phyloP scores from a whole-genome alignment of 371 early-diverging fungal species.

The Syncephalastrum contaminatum region DNA sequence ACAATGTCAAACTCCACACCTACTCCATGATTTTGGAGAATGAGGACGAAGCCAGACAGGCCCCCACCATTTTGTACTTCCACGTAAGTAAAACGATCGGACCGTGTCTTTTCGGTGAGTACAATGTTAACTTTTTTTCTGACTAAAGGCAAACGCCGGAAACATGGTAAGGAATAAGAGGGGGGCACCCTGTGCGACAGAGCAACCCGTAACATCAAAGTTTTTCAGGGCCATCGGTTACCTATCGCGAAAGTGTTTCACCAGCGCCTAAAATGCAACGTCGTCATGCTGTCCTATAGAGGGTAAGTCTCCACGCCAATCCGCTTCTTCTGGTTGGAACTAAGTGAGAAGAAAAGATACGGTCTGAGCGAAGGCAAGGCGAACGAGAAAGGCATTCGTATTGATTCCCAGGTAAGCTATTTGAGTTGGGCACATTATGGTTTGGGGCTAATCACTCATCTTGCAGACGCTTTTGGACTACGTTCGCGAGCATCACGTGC shows the following conservation, averaged over 20 bases:
- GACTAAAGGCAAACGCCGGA: slow-evolving; percentile 86
- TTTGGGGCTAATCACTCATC: slow-evolving; percentile 2
- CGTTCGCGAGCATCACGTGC: slow-evolving; percentile 67
- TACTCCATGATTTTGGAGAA: slow-evolving; percentile 71
- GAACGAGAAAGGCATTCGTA: slow-evolving; percentile 80
- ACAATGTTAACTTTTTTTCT: background rate
- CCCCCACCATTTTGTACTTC: slow-evolving; percentile 81
- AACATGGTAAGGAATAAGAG: slow-evolving; percentile 70
- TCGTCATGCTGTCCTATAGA: slow-evolving; percentile 94
- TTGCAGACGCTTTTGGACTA: slow-evolving; percentile 78
- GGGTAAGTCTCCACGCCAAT: slow-evolving; percentile 54
- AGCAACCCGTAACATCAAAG: background rate
- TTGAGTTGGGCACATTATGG: background rate
- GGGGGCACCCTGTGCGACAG: background rate
- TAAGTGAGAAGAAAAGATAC: slow-evolving; percentile 52
- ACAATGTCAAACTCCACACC: slow-evolving; percentile 75
- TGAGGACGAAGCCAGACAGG: slow-evolving; percentile 51
- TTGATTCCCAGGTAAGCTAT: slow-evolving; percentile 77
- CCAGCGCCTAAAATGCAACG: slow-evolving; percentile 67
- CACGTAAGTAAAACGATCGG: slow-evolving; percentile 58
- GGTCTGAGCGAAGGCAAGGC: slow-evolving; percentile 87
- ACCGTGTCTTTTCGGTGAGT: background rate
- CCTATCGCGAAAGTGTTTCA: slow-evolving; percentile 82
- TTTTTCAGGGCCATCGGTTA: slow-evolving; percentile 78
- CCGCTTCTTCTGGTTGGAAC: background rate